Evolutionary conservation across 2,329 filamentous ascomycete species (phyloP), one percentile per base, ranked within the genome.

Genomic region (Zymoseptoria ardabiliae): DNA sequence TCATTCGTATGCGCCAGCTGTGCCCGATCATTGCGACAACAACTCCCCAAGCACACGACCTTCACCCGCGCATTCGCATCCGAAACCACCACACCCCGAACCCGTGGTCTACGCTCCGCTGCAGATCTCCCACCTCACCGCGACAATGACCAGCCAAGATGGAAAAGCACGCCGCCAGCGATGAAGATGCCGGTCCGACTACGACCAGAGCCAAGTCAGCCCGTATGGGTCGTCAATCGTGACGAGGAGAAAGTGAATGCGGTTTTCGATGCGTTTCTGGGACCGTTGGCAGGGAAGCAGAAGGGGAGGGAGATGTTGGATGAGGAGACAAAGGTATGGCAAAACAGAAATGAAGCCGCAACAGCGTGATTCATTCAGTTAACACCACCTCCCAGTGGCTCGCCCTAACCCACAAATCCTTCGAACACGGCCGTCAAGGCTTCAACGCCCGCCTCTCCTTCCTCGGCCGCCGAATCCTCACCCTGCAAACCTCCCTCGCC

Each of bases 331-430:
- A 97, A 97, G 68, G 70, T 71, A 67, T 20, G 61, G 9, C 19
- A 45, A 21, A 54, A 8, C 6, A 6, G 8, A 4, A 52, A 4
- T 19, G 21, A 3, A 8, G 48, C 13, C 21, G n/a, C 8, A 55
- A 7, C 19, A 56, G 19, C 19, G 41, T 20, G 21, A 8, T n/a
- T 48, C 5, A 54, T n/a, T 7, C 11, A 49, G 17, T 50, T 20
- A 7, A 17, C 19, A 20, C 13, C 48, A 25, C 23, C 60, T 10
- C 28, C 56, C 59, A 72, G 78, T 99, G 94, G 94, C 79, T 97
- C 70, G 92, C 92, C 28, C 85, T 99, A 58, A 99, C 94, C 65
- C 94, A 97, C 76, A 97, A 97, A 83, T 97, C 91, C 76, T 97
- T 96, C 71, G 93, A 99, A 73, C 91, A 97, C 72, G 94, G 92